A percentile compares a stretch with the other conserved stretches of the same genome.
Conservation (phyloP, 1,284 basidiomycete genomes). For the Leccinum olivaceoglutinosum region DNA sequence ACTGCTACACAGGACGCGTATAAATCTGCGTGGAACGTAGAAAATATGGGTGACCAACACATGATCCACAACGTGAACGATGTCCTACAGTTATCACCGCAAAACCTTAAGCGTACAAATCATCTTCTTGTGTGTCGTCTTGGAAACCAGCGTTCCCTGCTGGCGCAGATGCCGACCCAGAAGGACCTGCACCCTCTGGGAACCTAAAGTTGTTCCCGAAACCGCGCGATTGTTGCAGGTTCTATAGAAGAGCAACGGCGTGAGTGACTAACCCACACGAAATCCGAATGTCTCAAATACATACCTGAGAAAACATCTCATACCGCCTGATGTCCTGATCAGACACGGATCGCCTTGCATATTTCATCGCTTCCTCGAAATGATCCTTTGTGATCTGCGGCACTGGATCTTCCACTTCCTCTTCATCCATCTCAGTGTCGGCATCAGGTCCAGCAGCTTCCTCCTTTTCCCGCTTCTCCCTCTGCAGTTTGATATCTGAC, state of each 20-base stretch:
- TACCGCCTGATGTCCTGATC: slow-evolving; percentile 94
- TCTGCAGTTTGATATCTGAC: slow-evolving; percentile 76
- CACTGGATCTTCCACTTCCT: slow-evolving; percentile 89
- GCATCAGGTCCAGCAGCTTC: slow-evolving; percentile 51
- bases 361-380: slow-evolving; percentile 98
- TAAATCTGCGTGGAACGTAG: neutral
- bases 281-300: slow-evolving; percentile 9
- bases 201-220: slow-evolving; percentile 94
- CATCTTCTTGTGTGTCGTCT: slow-evolving; percentile 80
- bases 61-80: neutral
- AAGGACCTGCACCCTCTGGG: slow-evolving; percentile 69
- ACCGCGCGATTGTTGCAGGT: slow-evolving; percentile 82
- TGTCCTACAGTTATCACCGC: neutral
- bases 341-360: slow-evolving; percentile 86
- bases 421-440: slow-evolving; percentile 72
- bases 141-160: slow-evolving; percentile 75
- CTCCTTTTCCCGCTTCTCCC: slow-evolving; percentile 81
- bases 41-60: neutral
- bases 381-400: slow-evolving; percentile 91
- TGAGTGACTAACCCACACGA: neutral
- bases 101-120: slow-evolving; percentile 67
- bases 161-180: slow-evolving; percentile 43
- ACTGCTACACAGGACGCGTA: slow-evolving; percentile 12
- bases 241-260: slow-evolving; percentile 37
- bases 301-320: slow-evolving; percentile 83